Evolutionary conservation across 257 asterid species (phyloP).

Genomic region (Solanum lignicaule): DNA sequence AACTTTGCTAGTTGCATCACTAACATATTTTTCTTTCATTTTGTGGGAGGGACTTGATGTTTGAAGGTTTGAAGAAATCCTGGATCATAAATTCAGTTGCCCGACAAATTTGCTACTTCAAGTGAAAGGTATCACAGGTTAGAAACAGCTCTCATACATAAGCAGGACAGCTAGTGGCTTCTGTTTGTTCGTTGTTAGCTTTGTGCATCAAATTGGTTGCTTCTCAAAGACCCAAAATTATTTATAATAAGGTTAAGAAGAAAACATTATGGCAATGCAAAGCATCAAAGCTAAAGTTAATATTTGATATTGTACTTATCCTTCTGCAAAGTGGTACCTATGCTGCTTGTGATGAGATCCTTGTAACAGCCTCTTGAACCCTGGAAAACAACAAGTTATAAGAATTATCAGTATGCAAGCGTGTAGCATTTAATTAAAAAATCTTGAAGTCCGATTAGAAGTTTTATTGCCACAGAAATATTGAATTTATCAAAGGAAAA

Average conservation of each 20-base stretch:
- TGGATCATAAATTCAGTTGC: not conserved
- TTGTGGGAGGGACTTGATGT: not conserved
- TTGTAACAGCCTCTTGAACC: not conserved
- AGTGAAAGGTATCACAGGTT: not conserved
- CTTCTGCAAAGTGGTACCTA: not conserved
- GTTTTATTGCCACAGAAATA: not conserved
- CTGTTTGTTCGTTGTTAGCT: not conserved
- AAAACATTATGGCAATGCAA: not conserved
- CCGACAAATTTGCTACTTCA: not conserved
- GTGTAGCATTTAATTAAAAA: not conserved
- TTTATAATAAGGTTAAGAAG: not conserved
- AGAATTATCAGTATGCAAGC: not conserved
- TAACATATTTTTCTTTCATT: not conserved
- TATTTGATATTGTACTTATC: not conserved
- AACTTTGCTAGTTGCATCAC: not conserved
- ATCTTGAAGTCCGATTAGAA: not conserved
- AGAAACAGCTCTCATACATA: not conserved
- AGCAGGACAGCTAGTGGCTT: not conserved
- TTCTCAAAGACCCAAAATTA: not conserved
- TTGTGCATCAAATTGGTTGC: not conserved
- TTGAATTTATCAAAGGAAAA: not conserved
- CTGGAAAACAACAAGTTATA: not conserved
- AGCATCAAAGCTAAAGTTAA: not conserved
- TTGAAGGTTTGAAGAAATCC: not conserved
- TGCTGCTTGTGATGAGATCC: not conserved